Percentiles rank a stretch among this genome's conserved stretches.
phyloP scores from a whole-genome alignment of 2,329 filamentous ascomycete species.

The Biscogniauxia sp. region DNA sequence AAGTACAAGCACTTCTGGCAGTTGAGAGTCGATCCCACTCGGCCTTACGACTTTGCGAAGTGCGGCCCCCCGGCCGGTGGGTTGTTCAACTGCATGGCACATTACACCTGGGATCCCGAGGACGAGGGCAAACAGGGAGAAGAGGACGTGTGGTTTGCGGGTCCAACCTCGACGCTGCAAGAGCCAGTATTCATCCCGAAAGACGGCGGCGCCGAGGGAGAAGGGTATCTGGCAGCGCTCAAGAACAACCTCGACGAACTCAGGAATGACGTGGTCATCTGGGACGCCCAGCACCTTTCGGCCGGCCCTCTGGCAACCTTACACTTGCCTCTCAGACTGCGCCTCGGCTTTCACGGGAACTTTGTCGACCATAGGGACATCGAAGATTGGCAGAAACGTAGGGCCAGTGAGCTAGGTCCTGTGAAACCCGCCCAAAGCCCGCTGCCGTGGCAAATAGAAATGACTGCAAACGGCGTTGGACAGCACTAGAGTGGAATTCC shows the following conservation, averaged over 20 bases:
- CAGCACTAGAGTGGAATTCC: constrained; percentile 4
- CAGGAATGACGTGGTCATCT: constrained; percentile 43
- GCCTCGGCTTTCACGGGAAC: constrained; percentile 43
- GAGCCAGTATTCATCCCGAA: constrained; percentile 53
- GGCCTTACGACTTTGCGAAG: constrained; percentile 42
- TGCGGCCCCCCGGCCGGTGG: constrained; percentile 43
- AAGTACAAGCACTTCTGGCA: constrained; percentile 48
- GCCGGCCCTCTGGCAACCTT: constrained; percentile 40
- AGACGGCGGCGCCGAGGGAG: constrained; percentile 42
- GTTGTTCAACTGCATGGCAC: constrained; percentile 46
- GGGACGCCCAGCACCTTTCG: constrained; percentile 39
- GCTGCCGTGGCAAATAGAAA: constrained; percentile 37
- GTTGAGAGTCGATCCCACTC: constrained; percentile 34
- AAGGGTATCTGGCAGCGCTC: constrained; percentile 49
- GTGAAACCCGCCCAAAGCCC: constrained; percentile 36
- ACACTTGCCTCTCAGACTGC: constrained; percentile 40
- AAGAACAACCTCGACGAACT: constrained; percentile 45
- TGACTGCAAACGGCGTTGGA: constrained; percentile 8
- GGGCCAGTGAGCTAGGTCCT: constrained; percentile 39
- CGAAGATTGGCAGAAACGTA: constrained; percentile 40
- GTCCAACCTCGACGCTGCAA: constrained; percentile 47
- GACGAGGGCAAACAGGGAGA: constrained; percentile 26
- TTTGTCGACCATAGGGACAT: constrained; percentile 42
- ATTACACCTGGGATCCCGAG: constrained; percentile 38
- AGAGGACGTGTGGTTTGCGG: constrained; percentile 43